A percentile compares a stretch with the other conserved stretches of the same genome.
phyloP scores from a whole-genome alignment of 345 rosid species.

The Excoecaria cochinchinensis region DNA sequence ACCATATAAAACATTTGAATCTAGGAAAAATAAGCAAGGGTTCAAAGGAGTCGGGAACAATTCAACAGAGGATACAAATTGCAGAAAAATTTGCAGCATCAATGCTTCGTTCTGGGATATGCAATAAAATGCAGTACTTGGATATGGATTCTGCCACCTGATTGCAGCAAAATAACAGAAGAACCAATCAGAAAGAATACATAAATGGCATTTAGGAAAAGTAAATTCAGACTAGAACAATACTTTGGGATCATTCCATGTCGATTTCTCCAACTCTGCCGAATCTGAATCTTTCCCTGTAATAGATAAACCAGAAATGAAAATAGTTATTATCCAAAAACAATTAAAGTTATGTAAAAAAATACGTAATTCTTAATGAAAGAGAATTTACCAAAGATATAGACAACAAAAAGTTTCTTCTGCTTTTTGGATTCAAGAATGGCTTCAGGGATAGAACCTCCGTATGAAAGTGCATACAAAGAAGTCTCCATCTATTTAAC shows the following conservation, averaged over 20 bases:
- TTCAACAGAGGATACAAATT: slow-evolving; percentile 73
- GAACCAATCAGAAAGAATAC: background rate
- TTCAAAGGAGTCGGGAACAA: background rate
- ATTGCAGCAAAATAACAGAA: slow-evolving; percentile 8
- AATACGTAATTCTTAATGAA: background rate
- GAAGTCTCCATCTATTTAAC: slow-evolving; percentile 58
- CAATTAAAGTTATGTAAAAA: background rate
- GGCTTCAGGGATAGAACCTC: slow-evolving; percentile 74
- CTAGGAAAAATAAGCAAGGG: background rate
- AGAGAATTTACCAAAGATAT: slow-evolving; percentile 58
- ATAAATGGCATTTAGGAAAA: background rate
- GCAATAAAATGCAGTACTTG: slow-evolving; percentile 73
- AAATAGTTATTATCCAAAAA: background rate
- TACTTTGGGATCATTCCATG: slow-evolving; percentile 63
- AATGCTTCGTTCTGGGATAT: slow-evolving; percentile 51
- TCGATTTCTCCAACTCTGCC: slow-evolving; percentile 47
- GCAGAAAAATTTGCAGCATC: slow-evolving; percentile 73
- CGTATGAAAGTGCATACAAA: slow-evolving; percentile 50
- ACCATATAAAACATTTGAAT: background rate
- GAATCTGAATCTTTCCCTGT: slow-evolving; percentile 60
- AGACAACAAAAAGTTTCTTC: slow-evolving; percentile 85
- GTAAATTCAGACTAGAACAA: background rate
- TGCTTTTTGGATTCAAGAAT: slow-evolving; percentile 60
- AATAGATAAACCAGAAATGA: background rate
- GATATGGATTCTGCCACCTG: slow-evolving; percentile 73